Conservation (phyloP, 208 protist species). For the Borovskyia barvae region DNA sequence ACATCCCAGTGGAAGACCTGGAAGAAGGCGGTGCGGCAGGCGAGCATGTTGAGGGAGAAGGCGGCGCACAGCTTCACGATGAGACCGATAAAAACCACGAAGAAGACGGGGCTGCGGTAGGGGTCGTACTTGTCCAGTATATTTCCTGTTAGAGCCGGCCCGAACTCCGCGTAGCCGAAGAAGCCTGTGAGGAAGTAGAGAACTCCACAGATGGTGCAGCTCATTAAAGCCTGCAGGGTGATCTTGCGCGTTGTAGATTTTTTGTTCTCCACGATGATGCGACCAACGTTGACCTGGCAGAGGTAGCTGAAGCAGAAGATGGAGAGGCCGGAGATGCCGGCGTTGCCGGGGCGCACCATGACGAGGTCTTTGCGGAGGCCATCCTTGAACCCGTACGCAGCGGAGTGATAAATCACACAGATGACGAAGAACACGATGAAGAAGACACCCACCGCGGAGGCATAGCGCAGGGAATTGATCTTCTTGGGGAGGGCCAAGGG, state of each 20-base stretch:
- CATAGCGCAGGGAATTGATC: conserved; percentile 77
- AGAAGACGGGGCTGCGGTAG: conserved; percentile 29
- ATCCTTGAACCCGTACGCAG: conserved; percentile 23
- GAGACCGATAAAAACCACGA: conserved; percentile 45
- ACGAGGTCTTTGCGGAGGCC: conserved; percentile 30
- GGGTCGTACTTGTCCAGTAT: conserved; percentile 59
- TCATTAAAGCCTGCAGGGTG: conserved; percentile 28
- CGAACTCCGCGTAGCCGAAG: conserved; percentile 74
- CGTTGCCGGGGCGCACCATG: conserved; percentile 25
- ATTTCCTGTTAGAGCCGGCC: conserved; percentile 23
- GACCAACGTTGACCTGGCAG: conserved; percentile 52
- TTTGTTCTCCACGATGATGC: conserved; percentile 43
- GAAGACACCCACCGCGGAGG: conserved; percentile 40
- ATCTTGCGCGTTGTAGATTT: conserved; percentile 23
- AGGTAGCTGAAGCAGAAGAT: conserved; percentile 67
- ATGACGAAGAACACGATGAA: conserved; percentile 63
- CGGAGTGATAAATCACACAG: conserved; percentile 46
- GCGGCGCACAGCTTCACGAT: conserved; percentile 54
- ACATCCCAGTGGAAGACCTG: conserved; percentile 48
- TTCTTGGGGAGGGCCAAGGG: conserved; percentile 55
- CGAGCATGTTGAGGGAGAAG: conserved; percentile 50
- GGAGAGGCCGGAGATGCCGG: conserved; percentile 32
- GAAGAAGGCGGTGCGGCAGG: conserved; percentile 36
- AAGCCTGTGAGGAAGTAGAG: conserved; percentile 65
- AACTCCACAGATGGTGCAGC: conserved; percentile 34